Conservation (phyloP, 192 early-diverging fungal species). For the Funneliformis geosporum region DNA sequence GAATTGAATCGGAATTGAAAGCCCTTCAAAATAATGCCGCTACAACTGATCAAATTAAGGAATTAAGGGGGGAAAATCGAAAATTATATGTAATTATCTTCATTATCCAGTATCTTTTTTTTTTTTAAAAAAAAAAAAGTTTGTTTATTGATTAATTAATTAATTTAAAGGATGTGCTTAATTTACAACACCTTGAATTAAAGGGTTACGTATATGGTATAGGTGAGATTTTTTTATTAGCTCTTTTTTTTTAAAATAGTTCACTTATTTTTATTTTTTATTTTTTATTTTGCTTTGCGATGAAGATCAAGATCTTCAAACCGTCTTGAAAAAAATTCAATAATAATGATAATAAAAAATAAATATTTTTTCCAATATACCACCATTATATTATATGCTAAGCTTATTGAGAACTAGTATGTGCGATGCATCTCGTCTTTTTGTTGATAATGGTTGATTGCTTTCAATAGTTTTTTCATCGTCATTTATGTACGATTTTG, state of each 20-base stretch:
- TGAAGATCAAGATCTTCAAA: not conserved
- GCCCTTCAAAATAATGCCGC: conserved; percentile 58
- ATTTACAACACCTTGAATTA: conserved; percentile 80
- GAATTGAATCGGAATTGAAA: conserved; percentile 65
- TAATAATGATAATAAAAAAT: not conserved
- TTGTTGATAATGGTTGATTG: no score
- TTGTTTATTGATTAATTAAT: not conserved
- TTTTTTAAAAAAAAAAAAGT: not conserved
- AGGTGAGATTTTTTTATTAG: conserved; percentile 16
- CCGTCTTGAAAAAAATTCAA: not conserved
- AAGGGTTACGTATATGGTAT: conserved; percentile 84
- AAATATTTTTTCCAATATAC: no score
- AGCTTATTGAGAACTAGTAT: no score
- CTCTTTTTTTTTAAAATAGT: not conserved
- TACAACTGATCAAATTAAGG: conserved; percentile 58
- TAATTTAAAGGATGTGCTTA: conserved; percentile 62
- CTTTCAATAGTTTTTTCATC: no score
- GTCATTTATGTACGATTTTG: no score
- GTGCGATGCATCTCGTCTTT: no score
- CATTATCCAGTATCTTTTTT: conserved; percentile 13
- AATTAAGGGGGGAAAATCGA: conserved; percentile 52
- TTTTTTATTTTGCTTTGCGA: not conserved
- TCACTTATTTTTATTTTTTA: not conserved
- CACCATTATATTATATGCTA: no score
- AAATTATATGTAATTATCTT: conserved; percentile 49